Evolutionary conservation across 2,329 filamentous ascomycete species (phyloP).

Genomic region (Hyphodiscus sp.): DNA sequence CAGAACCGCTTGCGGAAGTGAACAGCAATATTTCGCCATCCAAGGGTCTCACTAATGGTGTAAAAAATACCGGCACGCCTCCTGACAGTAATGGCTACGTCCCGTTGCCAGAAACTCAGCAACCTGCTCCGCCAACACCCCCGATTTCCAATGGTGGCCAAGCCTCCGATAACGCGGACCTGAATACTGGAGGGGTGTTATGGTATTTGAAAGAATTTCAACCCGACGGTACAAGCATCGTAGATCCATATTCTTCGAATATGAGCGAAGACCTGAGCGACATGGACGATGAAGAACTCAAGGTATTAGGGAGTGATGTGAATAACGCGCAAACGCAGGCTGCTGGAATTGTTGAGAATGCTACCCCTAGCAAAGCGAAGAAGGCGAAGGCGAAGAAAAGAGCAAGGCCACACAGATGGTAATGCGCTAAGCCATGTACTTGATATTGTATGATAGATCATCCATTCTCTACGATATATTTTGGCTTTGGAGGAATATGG

Average conservation of each 20-base stretch:
- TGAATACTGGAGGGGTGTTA: slow-evolving; percentile 70
- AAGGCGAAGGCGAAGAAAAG: slow-evolving; percentile 14
- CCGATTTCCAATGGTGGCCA: slow-evolving; percentile 56
- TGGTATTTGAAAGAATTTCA: slow-evolving; percentile 86
- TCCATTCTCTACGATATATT: slow-evolving; percentile 2
- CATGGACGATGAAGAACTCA: slow-evolving; percentile 83
- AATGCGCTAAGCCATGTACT: slow-evolving; percentile 12
- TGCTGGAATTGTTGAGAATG: not conserved
- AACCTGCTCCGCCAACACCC: slow-evolving; percentile 51
- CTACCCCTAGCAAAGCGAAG: slow-evolving; percentile 7
- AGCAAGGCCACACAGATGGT: slow-evolving; percentile 10
- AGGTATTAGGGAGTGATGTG: slow-evolving; percentile 48
- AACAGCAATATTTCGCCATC: slow-evolving; percentile 13
- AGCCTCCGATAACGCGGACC: slow-evolving; percentile 19
- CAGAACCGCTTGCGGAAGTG: slow-evolving; percentile 16
- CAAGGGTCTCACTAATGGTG: slow-evolving; percentile 25
- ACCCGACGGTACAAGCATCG: slow-evolving; percentile 70
- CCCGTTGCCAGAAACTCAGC: slow-evolving; percentile 12
- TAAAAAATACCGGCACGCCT: slow-evolving; percentile 34
- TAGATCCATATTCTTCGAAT: slow-evolving; percentile 37
- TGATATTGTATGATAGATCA: slow-evolving; percentile 21
- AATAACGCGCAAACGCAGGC: slow-evolving; percentile 11
- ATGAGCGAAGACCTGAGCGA: slow-evolving; percentile 88
- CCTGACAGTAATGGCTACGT: slow-evolving; percentile 43
- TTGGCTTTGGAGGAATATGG: slow-evolving; percentile 4